These are phyloP conservation scores for Tolypocladium tundrense DNA, from an alignment of 2,329 filamentous ascomycete genomes.

Conservation along the genomic window DNA sequence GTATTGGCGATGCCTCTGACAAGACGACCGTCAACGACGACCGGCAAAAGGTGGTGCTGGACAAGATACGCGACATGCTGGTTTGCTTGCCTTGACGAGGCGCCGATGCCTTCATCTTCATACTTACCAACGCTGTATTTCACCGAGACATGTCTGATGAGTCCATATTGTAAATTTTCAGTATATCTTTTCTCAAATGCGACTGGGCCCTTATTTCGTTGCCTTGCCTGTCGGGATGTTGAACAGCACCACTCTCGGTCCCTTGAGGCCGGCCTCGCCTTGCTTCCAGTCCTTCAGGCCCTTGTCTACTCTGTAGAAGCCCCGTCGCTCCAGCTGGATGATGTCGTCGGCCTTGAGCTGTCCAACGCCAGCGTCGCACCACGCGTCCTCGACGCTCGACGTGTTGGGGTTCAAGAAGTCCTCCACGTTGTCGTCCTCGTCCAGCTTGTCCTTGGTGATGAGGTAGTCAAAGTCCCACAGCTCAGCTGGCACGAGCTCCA, in stretches of 20 bases:
- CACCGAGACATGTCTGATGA: not conserved
- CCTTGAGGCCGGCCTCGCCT: constrained; percentile 37
- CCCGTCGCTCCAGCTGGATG: constrained; percentile 89
- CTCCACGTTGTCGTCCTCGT: constrained; percentile 77
- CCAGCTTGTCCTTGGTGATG: constrained; percentile 88
- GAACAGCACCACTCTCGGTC: constrained; percentile 43
- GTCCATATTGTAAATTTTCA: not conserved
- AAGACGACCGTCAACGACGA: constrained; percentile 41
- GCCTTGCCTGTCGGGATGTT: constrained; percentile 42
- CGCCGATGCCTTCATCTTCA: not conserved
- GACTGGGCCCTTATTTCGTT: constrained; percentile 6
- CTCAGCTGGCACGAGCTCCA: constrained; percentile 71
- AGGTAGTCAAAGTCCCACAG: constrained; percentile 93
- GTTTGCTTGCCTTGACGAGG: not conserved
- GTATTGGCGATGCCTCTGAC: constrained; percentile 47
- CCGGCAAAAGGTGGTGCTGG: constrained; percentile 18
- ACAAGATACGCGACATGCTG: constrained; percentile 14
- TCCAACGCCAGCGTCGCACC: constrained; percentile 72
- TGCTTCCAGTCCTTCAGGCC: constrained; percentile 38
- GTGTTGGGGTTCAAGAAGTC: constrained; percentile 72
- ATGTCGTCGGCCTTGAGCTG: constrained; percentile 79
- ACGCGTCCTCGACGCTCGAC: constrained; percentile 60
- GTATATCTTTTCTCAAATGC: not conserved
- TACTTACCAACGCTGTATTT: not conserved
- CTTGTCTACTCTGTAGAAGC: constrained; percentile 81